phyloP scores from a whole-genome alignment of 2,329 filamentous ascomycete genomes.

The Venturia oleaginea region DNA sequence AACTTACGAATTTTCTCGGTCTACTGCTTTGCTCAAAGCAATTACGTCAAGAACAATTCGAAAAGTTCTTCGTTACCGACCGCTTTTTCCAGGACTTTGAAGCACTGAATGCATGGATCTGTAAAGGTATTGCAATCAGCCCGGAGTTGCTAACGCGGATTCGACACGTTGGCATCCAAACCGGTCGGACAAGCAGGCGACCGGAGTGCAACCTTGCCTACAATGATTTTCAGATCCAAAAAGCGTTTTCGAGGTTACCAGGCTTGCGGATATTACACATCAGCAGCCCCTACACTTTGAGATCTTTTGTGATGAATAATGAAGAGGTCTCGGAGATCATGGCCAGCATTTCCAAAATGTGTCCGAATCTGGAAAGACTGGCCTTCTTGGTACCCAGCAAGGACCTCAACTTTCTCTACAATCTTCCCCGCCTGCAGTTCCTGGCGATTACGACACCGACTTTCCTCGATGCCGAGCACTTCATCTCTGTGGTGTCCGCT shows the following conservation, averaged over 20 bases:
- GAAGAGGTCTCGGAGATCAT: neutral
- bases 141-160: neutral
- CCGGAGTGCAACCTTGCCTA: neutral
- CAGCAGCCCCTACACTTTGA: neutral
- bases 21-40: neutral
- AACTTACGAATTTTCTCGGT: neutral
- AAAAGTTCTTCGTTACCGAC: neutral
- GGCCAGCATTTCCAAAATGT: neutral
- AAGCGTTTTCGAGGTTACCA: neutral
- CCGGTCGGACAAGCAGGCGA: neutral
- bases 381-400: neutral
- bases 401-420: neutral
- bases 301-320: neutral
- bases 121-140: neutral
- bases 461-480: neutral
- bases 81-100: slow-evolving; percentile 3
- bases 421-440: neutral
- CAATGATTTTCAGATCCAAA: neutral
- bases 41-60: neutral
- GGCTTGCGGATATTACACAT: neutral
- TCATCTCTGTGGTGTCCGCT: neutral
- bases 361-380: neutral
- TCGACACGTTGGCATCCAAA: neutral
- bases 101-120: neutral
- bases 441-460: neutral